Base-by-base conservation (phyloP, 805 yeast genomes). In the Barnettozyma californica region DNA sequence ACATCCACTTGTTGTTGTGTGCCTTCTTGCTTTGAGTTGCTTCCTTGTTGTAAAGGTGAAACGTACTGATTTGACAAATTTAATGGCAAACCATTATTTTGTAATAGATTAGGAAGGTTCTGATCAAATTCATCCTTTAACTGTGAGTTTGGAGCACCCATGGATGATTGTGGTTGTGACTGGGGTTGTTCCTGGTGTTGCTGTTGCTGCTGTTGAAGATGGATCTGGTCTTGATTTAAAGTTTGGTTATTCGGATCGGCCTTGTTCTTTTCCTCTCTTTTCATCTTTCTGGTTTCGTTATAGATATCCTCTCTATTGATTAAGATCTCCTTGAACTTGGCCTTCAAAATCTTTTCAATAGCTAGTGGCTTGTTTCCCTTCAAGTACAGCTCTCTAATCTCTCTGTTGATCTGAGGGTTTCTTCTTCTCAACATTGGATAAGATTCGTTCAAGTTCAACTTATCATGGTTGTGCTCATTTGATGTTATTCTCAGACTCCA, bases 221-320 rank as follows among this genome's bases (percentile, higher is more conserved):
- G 45, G 39, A 33, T 49, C 20, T 20, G 47, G 14, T 35, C 38
- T 23, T 35, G 38, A 9, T 21, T 11, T 2, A 35, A 16, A 35
- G 13, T 11, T 14, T 35, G 38, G 5, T 14, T 16, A 20, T 41
- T 41, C 18, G n/a, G 41, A 31, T 43, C 41, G 26, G 9, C 27
- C 34, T 56, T 61, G 29, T 49, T 38, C 46, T 56, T 60, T 43
- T 61, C 65, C 45, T 61, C 65, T 43, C 65, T 55, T 42, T 61
- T 61, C 65, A 61, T 61, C 55, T 61, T 61, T 60, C 65, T 59
- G 1, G 65, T 61, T 52, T 61, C 65, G 47, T 61, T 61, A 45
- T 61, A 61, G 37, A 61, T 61, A 33, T 61, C 65, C 46, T 61
- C 65, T 48, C 65, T 58, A 44, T 61, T 61, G 52, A 61, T 61